phyloP scores from a whole-genome alignment of 169 alveolate genomes.

The Sarcocystis neurona region DNA sequence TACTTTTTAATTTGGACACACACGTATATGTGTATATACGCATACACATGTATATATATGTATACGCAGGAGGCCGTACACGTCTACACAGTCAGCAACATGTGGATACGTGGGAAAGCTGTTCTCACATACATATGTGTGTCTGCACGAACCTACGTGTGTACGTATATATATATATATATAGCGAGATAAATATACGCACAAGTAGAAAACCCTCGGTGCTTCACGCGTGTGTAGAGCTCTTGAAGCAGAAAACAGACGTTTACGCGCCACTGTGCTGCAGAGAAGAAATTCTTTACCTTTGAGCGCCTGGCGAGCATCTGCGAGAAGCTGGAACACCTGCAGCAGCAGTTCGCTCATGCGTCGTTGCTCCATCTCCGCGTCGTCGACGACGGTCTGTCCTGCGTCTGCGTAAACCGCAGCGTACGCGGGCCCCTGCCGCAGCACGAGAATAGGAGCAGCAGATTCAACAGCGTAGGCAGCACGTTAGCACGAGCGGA shows the following conservation, averaged over 20 bases:
- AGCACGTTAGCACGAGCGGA: not conserved
- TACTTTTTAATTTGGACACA: not conserved
- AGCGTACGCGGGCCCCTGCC: constrained; percentile 64
- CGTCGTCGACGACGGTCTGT: constrained; percentile 62
- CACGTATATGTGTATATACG: not conserved
- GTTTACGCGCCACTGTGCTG: too few relatives aligned
- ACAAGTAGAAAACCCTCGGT: too few relatives aligned
- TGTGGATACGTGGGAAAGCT: too few relatives aligned
- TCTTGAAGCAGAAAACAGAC: too few relatives aligned
- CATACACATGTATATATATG: not conserved
- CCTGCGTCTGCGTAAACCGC: constrained; percentile 39
- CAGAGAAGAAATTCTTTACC: not conserved
- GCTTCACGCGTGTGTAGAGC: too few relatives aligned
- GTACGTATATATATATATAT: too few relatives aligned
- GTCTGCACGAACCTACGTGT: too few relatives aligned
- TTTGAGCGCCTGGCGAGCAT: constrained; percentile 15
- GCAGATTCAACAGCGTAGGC: not conserved
- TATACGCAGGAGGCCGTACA: too few relatives aligned
- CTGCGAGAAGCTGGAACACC: constrained; percentile 20
- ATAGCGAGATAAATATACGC: too few relatives aligned
- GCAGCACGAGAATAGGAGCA: too few relatives aligned
- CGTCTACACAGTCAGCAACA: too few relatives aligned
- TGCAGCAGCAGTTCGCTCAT: constrained; percentile 47
- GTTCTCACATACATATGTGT: too few relatives aligned
- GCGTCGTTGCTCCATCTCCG: constrained; percentile 61